Conservation (phyloP, 345 rosid species). For the Carallia brachiata region DNA sequence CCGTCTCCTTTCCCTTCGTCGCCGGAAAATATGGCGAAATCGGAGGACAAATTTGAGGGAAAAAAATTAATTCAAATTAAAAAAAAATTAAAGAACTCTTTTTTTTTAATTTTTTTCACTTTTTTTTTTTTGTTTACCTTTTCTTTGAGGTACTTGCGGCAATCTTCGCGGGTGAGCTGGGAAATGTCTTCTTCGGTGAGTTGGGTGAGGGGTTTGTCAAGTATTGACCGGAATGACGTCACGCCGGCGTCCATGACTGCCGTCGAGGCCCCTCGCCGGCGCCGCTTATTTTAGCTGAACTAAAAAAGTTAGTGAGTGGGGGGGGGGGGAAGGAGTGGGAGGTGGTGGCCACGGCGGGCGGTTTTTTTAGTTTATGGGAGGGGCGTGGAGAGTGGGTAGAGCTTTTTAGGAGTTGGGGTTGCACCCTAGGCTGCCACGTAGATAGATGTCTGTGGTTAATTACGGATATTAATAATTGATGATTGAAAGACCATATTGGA, state of each 20-base stretch:
- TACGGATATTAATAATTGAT: constrained; percentile 32
- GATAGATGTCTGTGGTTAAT: constrained; percentile 16
- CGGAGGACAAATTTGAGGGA: constrained; percentile 18
- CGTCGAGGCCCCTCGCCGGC: neutral
- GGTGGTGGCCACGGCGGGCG: constrained; percentile 1
- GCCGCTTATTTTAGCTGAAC: too few relatives aligned
- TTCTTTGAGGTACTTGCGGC: constrained; percentile 86
- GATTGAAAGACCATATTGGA: constrained; percentile 9
- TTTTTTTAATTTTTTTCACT: too few relatives aligned
- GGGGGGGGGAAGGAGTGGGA: neutral
- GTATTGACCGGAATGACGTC: constrained; percentile 59
- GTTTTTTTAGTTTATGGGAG: neutral
- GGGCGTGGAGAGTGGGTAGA: constrained; percentile 17
- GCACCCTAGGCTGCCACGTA: constrained; percentile 96
- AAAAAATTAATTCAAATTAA: neutral
- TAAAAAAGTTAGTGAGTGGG: neutral
- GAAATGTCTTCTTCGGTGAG: constrained; percentile 96
- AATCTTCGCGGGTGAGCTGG: constrained; percentile 94
- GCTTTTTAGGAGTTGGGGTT: constrained; percentile 30
- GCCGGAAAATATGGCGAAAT: constrained; percentile 33
- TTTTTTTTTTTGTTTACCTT: constrained; percentile 38
- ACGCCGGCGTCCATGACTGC: constrained; percentile 44
- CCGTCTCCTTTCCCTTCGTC: constrained; percentile 18
- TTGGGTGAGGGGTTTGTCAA: constrained; percentile 59
- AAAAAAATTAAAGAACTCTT: neutral